phyloP scores from a whole-genome alignment of 805 yeast genomes.

The Metschnikowia chrysomelidarum region DNA sequence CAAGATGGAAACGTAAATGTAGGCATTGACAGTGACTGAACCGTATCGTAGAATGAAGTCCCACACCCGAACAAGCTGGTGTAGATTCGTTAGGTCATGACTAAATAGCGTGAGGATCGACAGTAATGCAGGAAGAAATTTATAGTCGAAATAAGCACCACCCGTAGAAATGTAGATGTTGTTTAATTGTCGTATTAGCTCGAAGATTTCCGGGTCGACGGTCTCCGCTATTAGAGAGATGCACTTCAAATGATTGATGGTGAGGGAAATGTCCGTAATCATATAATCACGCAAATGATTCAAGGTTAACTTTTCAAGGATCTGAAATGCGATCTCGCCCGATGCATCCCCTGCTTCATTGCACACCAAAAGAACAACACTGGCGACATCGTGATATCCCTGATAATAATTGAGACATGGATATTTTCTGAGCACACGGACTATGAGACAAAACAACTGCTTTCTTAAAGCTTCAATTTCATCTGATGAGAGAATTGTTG shows the following conservation, averaged over 20 bases:
- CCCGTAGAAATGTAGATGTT: constrained; percentile 24
- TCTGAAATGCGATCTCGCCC: constrained; percentile 35
- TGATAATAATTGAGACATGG: constrained; percentile 79
- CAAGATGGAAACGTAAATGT: constrained; percentile 60
- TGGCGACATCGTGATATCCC: constrained; percentile 87
- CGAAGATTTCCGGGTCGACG: constrained; percentile 47
- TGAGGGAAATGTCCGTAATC: constrained; percentile 65
- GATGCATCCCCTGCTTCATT: constrained; percentile 17
- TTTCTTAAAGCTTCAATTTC: constrained; percentile 36
- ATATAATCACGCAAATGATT: constrained; percentile 78
- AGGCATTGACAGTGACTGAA: constrained; percentile 53
- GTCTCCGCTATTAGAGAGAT: constrained; percentile 59
- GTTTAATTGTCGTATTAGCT: constrained; percentile 38
- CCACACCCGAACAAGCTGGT: constrained; percentile 58
- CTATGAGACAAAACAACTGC: constrained; percentile 44
- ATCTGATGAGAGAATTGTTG: constrained; percentile 32
- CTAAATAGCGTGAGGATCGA: constrained; percentile 74
- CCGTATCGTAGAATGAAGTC: constrained; percentile 61
- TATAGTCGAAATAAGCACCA: constrained; percentile 34
- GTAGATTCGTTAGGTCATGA: constrained; percentile 58
- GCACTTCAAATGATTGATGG: constrained; percentile 62
- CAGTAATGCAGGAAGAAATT: constrained; percentile 60
- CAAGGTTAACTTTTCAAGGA: constrained; percentile 57
- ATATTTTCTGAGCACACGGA: constrained; percentile 54
- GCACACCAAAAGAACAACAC: constrained; percentile 59